Conservation (phyloP, 2,329 filamentous ascomycete genomes). For the Plectosphaerella sp. region DNA sequence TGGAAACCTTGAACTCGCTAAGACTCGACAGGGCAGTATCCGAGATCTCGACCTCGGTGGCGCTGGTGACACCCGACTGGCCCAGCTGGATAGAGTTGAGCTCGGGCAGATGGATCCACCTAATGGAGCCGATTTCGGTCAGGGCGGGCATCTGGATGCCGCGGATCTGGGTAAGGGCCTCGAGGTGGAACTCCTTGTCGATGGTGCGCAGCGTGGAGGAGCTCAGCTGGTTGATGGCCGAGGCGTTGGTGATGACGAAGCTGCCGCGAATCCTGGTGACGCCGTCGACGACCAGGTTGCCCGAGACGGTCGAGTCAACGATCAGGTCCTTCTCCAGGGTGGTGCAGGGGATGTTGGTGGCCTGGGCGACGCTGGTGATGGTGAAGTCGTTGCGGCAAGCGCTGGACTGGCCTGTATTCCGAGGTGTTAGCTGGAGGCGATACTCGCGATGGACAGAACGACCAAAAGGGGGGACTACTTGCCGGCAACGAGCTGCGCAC, state of each 20-base stretch:
- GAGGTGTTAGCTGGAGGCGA: slow-evolving; percentile 2
- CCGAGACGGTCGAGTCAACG: slow-evolving; percentile 52
- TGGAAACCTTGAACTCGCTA: slow-evolving; percentile 73
- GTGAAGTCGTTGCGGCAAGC: slow-evolving; percentile 32
- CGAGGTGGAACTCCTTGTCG: slow-evolving; percentile 64
- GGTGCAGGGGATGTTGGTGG: slow-evolving; percentile 59
- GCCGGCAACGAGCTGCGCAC: slow-evolving; percentile 37
- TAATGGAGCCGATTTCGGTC: slow-evolving; percentile 59
- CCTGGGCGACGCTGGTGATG: slow-evolving; percentile 61
- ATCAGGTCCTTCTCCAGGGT: slow-evolving; percentile 65
- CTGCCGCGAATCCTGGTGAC: slow-evolving; percentile 51
- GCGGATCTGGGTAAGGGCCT: slow-evolving; percentile 64
- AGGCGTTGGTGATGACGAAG: slow-evolving; percentile 57
- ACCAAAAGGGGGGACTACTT: slow-evolving; percentile 28
- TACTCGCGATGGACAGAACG: neutral
- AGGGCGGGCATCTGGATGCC: slow-evolving; percentile 64
- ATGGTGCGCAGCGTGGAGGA: slow-evolving; percentile 61
- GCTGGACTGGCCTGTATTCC: slow-evolving; percentile 24
- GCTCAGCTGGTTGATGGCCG: slow-evolving; percentile 54
- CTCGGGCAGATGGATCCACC: slow-evolving; percentile 67
- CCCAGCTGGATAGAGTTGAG: slow-evolving; percentile 46
- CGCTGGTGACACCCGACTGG: slow-evolving; percentile 57
- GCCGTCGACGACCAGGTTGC: slow-evolving; percentile 58
- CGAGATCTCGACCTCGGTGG: slow-evolving; percentile 66
- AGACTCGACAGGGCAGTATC: slow-evolving; percentile 82